A percentile compares a stretch with the other conserved stretches of the same genome.
Evolutionary conservation across 2,329 filamentous ascomycete genomes (phyloP).

Genomic region (Penicillium sumatraense): DNA sequence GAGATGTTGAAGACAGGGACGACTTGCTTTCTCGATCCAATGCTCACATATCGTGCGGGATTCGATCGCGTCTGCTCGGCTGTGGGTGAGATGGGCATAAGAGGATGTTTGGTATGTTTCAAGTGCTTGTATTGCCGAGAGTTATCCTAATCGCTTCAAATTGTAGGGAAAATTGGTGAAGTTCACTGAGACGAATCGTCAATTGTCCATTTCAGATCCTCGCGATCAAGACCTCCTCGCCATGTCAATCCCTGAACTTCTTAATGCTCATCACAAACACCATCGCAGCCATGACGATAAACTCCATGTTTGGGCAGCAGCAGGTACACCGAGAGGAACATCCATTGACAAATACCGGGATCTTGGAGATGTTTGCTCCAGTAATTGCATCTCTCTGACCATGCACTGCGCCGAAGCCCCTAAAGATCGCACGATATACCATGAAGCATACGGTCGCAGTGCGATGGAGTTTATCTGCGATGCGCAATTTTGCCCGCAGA

Average conservation of each 20-base stretch:
- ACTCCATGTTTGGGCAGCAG: slow-evolving; percentile 53
- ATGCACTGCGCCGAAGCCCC: slow-evolving; percentile 54
- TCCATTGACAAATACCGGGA: slow-evolving; percentile 37
- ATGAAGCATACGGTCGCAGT: slow-evolving; percentile 37
- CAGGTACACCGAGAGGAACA: slow-evolving; percentile 50
- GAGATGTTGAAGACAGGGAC: slow-evolving; percentile 46
- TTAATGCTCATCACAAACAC: slow-evolving; percentile 24
- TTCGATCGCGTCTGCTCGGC: slow-evolving; percentile 35
- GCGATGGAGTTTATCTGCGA: slow-evolving; percentile 39
- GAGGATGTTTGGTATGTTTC: slow-evolving; percentile 33
- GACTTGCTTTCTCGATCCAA: slow-evolving; percentile 43
- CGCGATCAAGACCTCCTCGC: slow-evolving; percentile 31
- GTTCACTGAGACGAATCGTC: slow-evolving; percentile 30
- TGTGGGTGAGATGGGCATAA: slow-evolving; percentile 38
- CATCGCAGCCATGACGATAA: slow-evolving; percentile 49
- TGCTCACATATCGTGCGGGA: slow-evolving; percentile 35
- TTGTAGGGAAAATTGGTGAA: slow-evolving; percentile 24
- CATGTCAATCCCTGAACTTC: slow-evolving; percentile 33
- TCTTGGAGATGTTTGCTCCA: slow-evolving; percentile 42
- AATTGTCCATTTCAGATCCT: slow-evolving; percentile 32
- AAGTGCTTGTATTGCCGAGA: neutral
- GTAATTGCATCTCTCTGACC: slow-evolving; percentile 47
- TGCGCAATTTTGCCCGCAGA: slow-evolving; percentile 32
- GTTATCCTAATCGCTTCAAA: neutral
- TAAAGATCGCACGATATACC: slow-evolving; percentile 28